Evolutionary conservation across 164 flowering plant genomes (phyloP), one percentile per base, ranked within the genome.

Genomic region (Santalum album): DNA sequence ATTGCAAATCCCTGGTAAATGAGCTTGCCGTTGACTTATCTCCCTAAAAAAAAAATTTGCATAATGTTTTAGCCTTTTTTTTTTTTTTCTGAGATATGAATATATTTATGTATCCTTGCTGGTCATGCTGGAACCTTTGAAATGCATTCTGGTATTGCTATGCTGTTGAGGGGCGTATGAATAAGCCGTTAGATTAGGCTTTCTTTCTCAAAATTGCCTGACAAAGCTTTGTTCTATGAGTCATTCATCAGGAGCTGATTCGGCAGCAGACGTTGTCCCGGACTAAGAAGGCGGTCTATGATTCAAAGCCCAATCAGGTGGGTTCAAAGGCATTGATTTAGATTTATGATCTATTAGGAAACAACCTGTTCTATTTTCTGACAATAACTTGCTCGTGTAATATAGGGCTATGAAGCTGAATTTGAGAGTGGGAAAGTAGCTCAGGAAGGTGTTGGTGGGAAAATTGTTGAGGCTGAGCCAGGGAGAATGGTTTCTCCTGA

Each of bases 1-100:
- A 81, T 66, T 81, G 83, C 64, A 72, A 39, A 25, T 26, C 57
- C 48, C 52, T 81, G 84, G 90, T 84, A 80, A 56, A 52, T 58
- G 42, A 49, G 42, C 19, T 43, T 56, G 21, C 35, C 34, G 3
- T 64, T 58, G 21, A 49, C 49, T 2, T 60, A 32, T 24, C 26
- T 0, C 23, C 36, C 22, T 42, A 3, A 29, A 29, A 0, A 22
- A 44, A 26, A 22, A 29, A 32, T 32, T 6, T 32, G 36, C 36
- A 32, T 1, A n/a, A n/a, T n/a, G n/a, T n/a, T n/a, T n/a, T n/a
- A n/a, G n/a, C n/a, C n/a, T n/a, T n/a, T n/a, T n/a, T n/a, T n/a
- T n/a, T n/a, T n/a, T n/a, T n/a, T n/a, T n/a, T n/a, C n/a, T n/a
- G n/a, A n/a, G n/a, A 3, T 4, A 3, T 29, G 9, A 29, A 29